Evolutionary conservation across 176 grass and related monocot genomes (phyloP).

Genomic region (Aechmea fasciata): DNA sequence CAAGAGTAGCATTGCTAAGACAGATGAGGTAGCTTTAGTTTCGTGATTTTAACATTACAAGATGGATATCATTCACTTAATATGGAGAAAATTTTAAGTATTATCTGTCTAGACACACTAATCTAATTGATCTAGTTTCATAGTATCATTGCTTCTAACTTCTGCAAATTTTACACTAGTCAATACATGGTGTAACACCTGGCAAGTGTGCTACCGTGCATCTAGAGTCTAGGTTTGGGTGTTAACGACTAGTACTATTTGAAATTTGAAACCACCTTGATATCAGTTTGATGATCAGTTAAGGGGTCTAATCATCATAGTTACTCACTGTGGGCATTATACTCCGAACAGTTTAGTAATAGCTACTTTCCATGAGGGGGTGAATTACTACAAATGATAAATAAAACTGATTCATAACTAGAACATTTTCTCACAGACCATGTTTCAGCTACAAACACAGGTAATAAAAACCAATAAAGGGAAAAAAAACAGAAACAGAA

Average conservation of each 20-base stretch:
- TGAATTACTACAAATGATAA: too few relatives aligned
- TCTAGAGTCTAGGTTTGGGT: not conserved
- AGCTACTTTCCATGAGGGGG: too few relatives aligned
- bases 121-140: too few relatives aligned
- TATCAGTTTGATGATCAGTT: not conserved
- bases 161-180: too few relatives aligned
- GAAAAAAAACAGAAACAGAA: slow-evolving; percentile 14
- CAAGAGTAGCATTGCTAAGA: too few relatives aligned
- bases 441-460: too few relatives aligned
- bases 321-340: not conserved
- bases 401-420: too few relatives aligned
- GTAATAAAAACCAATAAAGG: not conserved
- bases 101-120: too few relatives aligned
- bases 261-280: not conserved
- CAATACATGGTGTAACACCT: too few relatives aligned
- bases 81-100: not conserved
- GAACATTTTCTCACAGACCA: too few relatives aligned
- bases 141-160: too few relatives aligned
- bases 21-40: too few relatives aligned
- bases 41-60: not conserved
- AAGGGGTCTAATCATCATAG: not conserved
- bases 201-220: not conserved
- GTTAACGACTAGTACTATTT: not conserved
- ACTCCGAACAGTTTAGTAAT: not conserved
- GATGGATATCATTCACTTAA: not conserved